Evolutionary conservation across 1,284 basidiomycete species (phyloP).

Genomic region (Ceratobasidium sp.): DNA sequence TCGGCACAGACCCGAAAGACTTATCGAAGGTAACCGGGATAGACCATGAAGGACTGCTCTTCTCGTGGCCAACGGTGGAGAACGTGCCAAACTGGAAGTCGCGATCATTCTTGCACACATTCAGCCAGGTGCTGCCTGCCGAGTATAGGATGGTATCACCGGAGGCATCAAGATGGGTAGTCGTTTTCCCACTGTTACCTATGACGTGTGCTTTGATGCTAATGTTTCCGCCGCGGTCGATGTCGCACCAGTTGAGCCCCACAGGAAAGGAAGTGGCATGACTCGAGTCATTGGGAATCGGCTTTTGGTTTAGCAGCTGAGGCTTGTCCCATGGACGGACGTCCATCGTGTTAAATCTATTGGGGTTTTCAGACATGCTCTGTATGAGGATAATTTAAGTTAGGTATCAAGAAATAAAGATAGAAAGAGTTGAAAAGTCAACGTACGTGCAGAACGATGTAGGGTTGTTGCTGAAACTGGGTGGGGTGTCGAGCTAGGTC

Average conservation of each 20-base stretch:
- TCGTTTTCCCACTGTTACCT: background rate
- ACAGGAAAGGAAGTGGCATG: background rate
- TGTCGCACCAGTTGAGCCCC: constrained; percentile 41
- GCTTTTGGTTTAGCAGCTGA: no score
- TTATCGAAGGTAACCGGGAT: constrained; percentile 27
- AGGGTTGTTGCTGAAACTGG: no score
- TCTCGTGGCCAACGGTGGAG: constrained; percentile 4
- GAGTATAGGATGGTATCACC: constrained; percentile 19
- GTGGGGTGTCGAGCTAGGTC: no score
- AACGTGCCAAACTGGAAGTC: constrained; percentile 41
- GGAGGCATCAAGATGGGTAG: constrained; percentile 35
- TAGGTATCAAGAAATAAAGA: no score
- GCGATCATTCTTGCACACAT: background rate
- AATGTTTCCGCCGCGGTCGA: constrained; percentile 7
- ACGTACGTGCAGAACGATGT: no score
- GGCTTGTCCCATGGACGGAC: no score
- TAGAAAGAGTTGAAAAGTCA: no score
- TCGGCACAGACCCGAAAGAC: constrained; percentile 36
- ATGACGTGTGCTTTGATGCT: background rate
- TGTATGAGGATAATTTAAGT: no score
- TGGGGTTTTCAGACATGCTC: no score
- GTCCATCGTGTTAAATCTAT: no score
- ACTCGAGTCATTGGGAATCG: background rate
- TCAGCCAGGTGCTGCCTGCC: constrained; percentile 27
- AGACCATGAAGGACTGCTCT: background rate